Conservation (phyloP, 208 protist genomes). For the Wallacemonas sp. region DNA sequence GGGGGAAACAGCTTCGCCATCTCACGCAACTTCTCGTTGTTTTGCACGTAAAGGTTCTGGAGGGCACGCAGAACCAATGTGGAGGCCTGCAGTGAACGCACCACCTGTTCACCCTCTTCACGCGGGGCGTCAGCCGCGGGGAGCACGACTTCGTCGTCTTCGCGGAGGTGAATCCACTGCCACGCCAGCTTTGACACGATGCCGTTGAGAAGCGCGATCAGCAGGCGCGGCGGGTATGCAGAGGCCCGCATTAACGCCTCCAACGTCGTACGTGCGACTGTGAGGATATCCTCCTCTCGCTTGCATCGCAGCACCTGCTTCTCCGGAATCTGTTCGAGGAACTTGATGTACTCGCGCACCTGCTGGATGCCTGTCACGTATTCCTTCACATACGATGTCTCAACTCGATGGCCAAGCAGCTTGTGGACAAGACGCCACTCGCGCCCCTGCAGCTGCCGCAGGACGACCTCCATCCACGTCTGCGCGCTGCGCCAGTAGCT, state of each 20-base stretch:
- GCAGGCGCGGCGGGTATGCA: slow-evolving; percentile 41
- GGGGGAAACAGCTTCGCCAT: neutral
- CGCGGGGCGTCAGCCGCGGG: slow-evolving; percentile 20
- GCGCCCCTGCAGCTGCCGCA: slow-evolving; percentile 64
- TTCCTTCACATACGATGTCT: slow-evolving; percentile 72
- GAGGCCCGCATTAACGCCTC: slow-evolving; percentile 35
- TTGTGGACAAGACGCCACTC: slow-evolving; percentile 83
- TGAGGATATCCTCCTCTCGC: slow-evolving; percentile 37
- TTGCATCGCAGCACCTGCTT: slow-evolving; percentile 28
- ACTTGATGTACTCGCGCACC: slow-evolving; percentile 63
- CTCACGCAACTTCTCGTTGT: slow-evolving; percentile 23
- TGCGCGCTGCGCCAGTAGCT: slow-evolving; percentile 69
- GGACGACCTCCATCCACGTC: slow-evolving; percentile 71
- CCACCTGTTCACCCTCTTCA: neutral
- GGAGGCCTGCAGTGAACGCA: slow-evolving; percentile 8
- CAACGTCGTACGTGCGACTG: neutral
- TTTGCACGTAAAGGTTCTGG: slow-evolving; percentile 39
- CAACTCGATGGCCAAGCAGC: slow-evolving; percentile 63
- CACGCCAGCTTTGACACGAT: slow-evolving; percentile 43
- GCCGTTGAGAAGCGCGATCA: slow-evolving; percentile 47
- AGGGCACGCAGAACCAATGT: slow-evolving; percentile 36
- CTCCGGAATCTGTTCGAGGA: slow-evolving; percentile 62
- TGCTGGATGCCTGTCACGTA: slow-evolving; percentile 55
- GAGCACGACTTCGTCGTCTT: slow-evolving; percentile 33
- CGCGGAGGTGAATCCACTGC: slow-evolving; percentile 47